These are phyloP conservation scores for Bacidia rubella DNA, from an alignment of 495 filamentous ascomycete genomes.

Conservation along the genomic window DNA sequence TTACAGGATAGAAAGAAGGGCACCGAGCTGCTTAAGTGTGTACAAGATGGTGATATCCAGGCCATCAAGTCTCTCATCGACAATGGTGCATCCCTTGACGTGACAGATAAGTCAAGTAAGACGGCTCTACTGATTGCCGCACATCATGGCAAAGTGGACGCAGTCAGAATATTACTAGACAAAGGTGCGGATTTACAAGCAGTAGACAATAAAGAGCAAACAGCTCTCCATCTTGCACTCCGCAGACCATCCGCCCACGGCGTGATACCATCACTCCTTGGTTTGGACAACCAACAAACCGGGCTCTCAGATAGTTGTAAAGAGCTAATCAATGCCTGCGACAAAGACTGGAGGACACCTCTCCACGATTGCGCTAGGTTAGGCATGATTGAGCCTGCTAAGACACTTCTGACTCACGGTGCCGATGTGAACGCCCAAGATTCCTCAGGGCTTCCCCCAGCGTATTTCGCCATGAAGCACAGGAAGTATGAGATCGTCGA, in stretches of 20 bases:
- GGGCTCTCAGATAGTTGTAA: background rate
- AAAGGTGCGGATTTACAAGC: background rate
- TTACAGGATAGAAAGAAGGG: background rate
- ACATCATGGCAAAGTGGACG: background rate
- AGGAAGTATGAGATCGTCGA: background rate
- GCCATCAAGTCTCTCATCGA: background rate
- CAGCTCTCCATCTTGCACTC: background rate
- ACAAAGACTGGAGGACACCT: background rate
- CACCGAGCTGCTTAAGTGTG: background rate
- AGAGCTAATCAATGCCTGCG: background rate
- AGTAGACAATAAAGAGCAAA: background rate
- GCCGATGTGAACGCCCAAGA: background rate
- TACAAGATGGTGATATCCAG: background rate
- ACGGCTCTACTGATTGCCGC: background rate
- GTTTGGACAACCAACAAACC: background rate
- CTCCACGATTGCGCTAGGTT: background rate
- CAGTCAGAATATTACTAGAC: background rate
- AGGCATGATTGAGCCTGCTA: background rate
- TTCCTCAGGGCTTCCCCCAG: background rate
- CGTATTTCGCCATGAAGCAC: background rate
- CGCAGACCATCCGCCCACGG: background rate
- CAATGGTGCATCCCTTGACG: background rate
- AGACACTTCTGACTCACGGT: background rate
- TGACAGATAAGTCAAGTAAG: background rate
- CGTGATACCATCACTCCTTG: background rate